Conservation (phyloP, 345 rosid species). For the Cochlearia excelsa region DNA sequence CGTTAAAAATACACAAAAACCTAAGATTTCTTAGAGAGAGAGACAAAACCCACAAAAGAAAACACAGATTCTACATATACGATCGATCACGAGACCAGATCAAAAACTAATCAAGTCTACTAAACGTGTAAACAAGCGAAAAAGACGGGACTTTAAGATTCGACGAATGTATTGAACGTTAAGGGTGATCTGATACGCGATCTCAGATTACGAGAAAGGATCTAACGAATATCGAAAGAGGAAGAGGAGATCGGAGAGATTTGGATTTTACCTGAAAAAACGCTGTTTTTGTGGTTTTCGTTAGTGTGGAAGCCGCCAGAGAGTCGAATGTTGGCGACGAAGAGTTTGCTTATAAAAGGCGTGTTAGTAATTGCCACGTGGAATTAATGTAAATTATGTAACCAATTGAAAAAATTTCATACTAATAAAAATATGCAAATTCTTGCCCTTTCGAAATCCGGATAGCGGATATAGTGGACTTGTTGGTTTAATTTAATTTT, state of each 20-base stretch:
- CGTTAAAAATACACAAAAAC: neutral
- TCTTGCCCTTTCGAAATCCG: slow-evolving; percentile 20
- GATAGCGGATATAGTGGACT: slow-evolving; percentile 23
- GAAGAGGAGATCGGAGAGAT: slow-evolving; percentile 26
- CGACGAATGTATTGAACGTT: slow-evolving; percentile 2
- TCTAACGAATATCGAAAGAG: slow-evolving; percentile 1
- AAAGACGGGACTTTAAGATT: slow-evolving; percentile 6
- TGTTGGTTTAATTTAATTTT: neutral
- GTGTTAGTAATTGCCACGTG: slow-evolving; percentile 20
- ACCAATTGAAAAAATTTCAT: slow-evolving; percentile 6
- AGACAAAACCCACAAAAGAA: slow-evolving; percentile 4
- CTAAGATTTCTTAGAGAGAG: neutral
- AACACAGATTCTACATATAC: neutral
- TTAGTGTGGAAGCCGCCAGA: slow-evolving; percentile 32
- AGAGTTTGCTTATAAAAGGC: slow-evolving; percentile 3
- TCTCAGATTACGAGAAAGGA: neutral
- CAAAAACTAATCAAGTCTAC: slow-evolving; percentile 9
- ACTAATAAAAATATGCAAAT: neutral
- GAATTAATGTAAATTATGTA: neutral
- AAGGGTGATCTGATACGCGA: neutral
- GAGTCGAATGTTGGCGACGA: slow-evolving; percentile 19
- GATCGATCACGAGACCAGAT: slow-evolving; percentile 8
- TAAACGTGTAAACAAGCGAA: neutral
- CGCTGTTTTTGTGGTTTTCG: slow-evolving; percentile 10
- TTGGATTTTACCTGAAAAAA: slow-evolving; percentile 21